These are phyloP conservation scores for Saccharomycopsis sp. DNA, from an alignment of 805 yeast species.

Conservation along the genomic window DNA sequence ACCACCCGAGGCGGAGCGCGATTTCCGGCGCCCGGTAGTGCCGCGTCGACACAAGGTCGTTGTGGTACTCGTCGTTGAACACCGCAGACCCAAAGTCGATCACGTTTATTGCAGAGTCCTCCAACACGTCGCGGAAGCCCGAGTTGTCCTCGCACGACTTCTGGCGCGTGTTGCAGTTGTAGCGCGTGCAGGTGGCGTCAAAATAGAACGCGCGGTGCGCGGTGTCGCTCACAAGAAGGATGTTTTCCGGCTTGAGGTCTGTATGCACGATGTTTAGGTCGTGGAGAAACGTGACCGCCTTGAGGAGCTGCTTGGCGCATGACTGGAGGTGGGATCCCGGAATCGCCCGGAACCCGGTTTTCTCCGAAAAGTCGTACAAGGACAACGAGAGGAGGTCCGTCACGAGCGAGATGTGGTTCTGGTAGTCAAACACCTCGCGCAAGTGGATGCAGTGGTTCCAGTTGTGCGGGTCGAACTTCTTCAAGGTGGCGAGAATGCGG, in stretches of 20 bases:
- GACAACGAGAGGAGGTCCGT: conserved; percentile 82
- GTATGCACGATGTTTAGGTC: conserved; percentile 89
- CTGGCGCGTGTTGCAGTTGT: conserved; percentile 3
- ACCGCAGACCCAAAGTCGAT: conserved; percentile 98
- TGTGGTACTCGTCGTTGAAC: conserved; percentile 89
- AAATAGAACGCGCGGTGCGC: conserved; percentile 30
- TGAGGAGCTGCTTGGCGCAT: conserved; percentile 74
- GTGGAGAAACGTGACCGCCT: conserved; percentile 84
- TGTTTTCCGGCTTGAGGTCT: conserved; percentile 94
- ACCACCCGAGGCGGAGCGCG: conserved; percentile 92
- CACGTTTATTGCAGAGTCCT: conserved; percentile 75
- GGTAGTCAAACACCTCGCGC: conserved; percentile 83
- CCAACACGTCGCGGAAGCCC: conserved; percentile 42
- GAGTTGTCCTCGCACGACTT: conserved; percentile 18
- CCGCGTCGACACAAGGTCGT: conserved; percentile 85
- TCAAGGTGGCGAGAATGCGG: conserved; percentile 68
- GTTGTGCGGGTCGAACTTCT: conserved; percentile 62
- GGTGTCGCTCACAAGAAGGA: conserved; percentile 55
- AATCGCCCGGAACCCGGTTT: conserved; percentile 78
- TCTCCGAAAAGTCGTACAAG: conserved; percentile 82
- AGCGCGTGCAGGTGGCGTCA: not conserved
- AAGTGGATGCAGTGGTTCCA: conserved; percentile 75
- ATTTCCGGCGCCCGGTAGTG: conserved; percentile 98
- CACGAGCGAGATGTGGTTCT: conserved; percentile 90
- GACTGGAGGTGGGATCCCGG: conserved; percentile 92